phyloP scores from a whole-genome alignment of 2,329 filamentous ascomycete species.

The Aspergillus cejpii region DNA sequence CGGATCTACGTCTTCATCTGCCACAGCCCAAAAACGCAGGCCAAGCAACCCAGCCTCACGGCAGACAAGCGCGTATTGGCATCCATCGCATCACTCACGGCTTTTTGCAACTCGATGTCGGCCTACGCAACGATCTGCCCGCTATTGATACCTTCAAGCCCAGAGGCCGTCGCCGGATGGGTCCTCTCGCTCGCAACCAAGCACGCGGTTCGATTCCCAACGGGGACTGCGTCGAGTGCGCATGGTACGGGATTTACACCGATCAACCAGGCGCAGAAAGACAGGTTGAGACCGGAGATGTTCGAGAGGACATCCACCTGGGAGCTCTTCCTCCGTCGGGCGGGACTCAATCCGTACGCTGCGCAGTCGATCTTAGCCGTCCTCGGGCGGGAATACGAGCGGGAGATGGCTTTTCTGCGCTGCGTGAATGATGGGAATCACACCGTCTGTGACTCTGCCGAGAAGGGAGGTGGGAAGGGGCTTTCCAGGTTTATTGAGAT shows the following conservation, averaged over 20 bases:
- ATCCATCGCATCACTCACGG: conserved; percentile 16
- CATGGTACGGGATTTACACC: conserved; percentile 6
- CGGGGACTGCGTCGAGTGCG: too few species aligned
- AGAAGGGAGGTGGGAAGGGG: background rate
- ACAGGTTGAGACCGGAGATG: conserved; percentile 25
- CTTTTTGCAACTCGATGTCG: conserved; percentile 22
- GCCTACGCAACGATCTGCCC: conserved; percentile 11
- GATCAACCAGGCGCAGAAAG: conserved; percentile 8
- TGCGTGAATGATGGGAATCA: background rate
- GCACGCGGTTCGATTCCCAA: conserved; percentile 27
- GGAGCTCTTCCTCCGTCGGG: conserved; percentile 60
- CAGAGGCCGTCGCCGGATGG: conserved; percentile 49
- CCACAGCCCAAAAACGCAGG: conserved; percentile 17
- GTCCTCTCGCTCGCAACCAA: conserved; percentile 48
- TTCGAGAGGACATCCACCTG: conserved; percentile 56
- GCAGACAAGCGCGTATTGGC: conserved; percentile 11
- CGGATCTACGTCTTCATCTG: conserved; percentile 61
- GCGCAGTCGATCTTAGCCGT: conserved; percentile 55
- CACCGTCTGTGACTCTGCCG: background rate
- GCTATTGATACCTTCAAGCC: conserved; percentile 9
- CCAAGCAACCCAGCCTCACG: conserved; percentile 5
- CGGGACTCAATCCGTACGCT: conserved; percentile 64
- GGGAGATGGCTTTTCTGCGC: conserved; percentile 2
- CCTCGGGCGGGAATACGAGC: conserved; percentile 20
- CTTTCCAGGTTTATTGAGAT: conserved; percentile 51